A percentile compares a stretch with the other conserved stretches of the same genome.
phyloP scores from a whole-genome alignment of 163 green algal species.

The Scenedesmus sp. region DNA sequence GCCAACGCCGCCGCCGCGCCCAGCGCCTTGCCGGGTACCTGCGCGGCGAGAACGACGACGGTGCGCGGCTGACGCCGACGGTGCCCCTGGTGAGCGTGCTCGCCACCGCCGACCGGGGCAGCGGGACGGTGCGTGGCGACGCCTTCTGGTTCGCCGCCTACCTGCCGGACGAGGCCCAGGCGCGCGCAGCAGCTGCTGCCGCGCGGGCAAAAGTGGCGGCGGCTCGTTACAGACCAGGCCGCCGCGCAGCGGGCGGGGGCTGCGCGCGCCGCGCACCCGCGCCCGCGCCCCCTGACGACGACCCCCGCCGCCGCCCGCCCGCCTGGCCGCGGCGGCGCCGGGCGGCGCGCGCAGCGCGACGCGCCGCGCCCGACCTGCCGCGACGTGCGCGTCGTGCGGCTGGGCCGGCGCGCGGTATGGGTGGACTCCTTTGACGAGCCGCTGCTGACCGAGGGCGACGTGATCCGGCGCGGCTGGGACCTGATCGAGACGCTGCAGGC shows the following conservation, averaged over 20 bases:
- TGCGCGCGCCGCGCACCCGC: too few relatives aligned
- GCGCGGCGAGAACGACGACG: constrained; percentile 21
- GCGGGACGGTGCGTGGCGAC: constrained; percentile 12
- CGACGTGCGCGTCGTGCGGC: constrained; percentile 10
- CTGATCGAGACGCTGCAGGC: constrained; percentile 17
- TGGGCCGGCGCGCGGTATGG: constrained; percentile 8
- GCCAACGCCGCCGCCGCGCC: too few relatives aligned
- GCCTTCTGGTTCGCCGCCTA: constrained; percentile 27
- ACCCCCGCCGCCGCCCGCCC: too few relatives aligned
- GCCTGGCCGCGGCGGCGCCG: too few relatives aligned
- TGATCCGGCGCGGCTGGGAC: constrained; percentile 23
- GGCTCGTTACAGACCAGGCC: too few relatives aligned
- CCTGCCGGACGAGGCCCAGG: constrained; percentile 30
- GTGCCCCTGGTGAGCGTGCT: constrained; percentile 38
- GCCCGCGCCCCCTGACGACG: too few relatives aligned
- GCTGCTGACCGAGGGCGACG: constrained; percentile 13
- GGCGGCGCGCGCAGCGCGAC: neutral
- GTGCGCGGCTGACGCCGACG: constrained; percentile 2
- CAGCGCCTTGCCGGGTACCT: constrained; percentile 31
- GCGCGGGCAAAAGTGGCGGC: too few relatives aligned
- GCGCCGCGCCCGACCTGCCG: constrained; percentile 19
- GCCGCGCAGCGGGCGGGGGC: too few relatives aligned
- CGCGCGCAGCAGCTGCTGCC: neutral
- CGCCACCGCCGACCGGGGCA: constrained; percentile 12
- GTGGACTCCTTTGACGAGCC: constrained; percentile 18